Evolutionary conservation across 2,329 filamentous ascomycete genomes (phyloP).

Genomic region (Fusarium chaquense): DNA sequence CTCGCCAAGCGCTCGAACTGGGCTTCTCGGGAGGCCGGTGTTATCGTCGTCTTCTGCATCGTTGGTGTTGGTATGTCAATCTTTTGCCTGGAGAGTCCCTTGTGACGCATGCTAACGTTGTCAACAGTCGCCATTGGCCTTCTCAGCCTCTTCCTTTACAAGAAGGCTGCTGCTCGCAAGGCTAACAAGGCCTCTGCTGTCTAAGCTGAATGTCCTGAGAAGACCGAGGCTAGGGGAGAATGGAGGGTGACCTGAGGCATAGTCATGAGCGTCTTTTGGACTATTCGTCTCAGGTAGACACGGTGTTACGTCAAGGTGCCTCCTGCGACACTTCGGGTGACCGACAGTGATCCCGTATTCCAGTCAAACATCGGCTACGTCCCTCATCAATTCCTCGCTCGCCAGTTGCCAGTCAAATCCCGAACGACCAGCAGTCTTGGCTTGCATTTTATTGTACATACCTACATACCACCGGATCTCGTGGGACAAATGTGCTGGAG

Average conservation of each 20-base stretch:
- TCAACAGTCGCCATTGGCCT: conserved; percentile 52
- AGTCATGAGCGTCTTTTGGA: conserved; percentile 35
- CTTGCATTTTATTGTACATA: conserved; percentile 46
- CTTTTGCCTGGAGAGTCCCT: background rate
- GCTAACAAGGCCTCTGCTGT: conserved; percentile 50
- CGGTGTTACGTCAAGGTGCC: conserved; percentile 46
- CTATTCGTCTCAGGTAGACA: conserved; percentile 37
- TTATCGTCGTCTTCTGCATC: conserved; percentile 60
- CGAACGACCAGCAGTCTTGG: conserved; percentile 24
- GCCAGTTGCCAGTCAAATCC: conserved; percentile 18
- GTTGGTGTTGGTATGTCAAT: conserved; percentile 55
- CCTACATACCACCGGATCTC: conserved; percentile 37
- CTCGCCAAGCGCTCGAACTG: conserved; percentile 58
- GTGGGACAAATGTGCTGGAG: conserved; percentile 48
- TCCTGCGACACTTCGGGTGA: conserved; percentile 49
- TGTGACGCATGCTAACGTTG: conserved; percentile 29
- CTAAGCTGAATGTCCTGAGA: conserved; percentile 31
- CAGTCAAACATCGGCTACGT: conserved; percentile 44
- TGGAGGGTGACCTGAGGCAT: conserved; percentile 44
- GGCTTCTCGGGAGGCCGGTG: conserved; percentile 55
- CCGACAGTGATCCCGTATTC: conserved; percentile 49
- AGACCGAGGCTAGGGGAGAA: conserved; percentile 30
- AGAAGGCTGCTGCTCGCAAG: conserved; percentile 51
- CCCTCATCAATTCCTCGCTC: conserved; percentile 42
- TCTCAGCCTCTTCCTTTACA: conserved; percentile 50